Evolutionary conservation across 2,329 filamentous ascomycete genomes (phyloP).

Genomic region (Pseudocercospora eumusae): DNA sequence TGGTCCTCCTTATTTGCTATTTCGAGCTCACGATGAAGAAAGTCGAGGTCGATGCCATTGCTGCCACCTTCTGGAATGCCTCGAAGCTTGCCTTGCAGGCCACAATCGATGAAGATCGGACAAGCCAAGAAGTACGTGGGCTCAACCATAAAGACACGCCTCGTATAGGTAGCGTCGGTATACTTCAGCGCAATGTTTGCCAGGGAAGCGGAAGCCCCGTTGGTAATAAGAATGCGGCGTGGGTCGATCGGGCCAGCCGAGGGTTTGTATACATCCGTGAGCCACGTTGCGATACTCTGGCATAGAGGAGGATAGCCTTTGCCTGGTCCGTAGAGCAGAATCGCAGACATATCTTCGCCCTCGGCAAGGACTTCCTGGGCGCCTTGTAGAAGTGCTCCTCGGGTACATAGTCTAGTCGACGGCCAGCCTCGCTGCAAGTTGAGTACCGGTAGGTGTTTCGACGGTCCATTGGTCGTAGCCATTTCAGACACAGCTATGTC

Average conservation of each 20-base stretch:
- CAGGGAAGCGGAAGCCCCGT: slow-evolving; percentile 80
- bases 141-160: slow-evolving; percentile 74
- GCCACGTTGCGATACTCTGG: slow-evolving; percentile 16
- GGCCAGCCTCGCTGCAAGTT: slow-evolving; percentile 21
- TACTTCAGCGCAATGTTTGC: slow-evolving; percentile 76
- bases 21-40: slow-evolving; percentile 54
- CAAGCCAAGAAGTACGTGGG: slow-evolving; percentile 82
- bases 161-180: slow-evolving; percentile 74
- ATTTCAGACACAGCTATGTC: neutral
- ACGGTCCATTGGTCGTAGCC: neutral
- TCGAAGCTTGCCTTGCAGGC: slow-evolving; percentile 66
- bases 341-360: slow-evolving; percentile 16
- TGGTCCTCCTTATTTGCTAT: slow-evolving; percentile 47
- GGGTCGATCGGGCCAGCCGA: slow-evolving; percentile 13
- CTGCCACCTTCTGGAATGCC: slow-evolving; percentile 71
- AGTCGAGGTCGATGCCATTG: slow-evolving; percentile 70
- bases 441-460: slow-evolving; percentile 7
- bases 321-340: slow-evolving; percentile 19
- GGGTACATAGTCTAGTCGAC: slow-evolving; percentile 13
- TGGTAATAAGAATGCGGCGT: slow-evolving; percentile 71
- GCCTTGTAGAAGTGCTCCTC: slow-evolving; percentile 17
- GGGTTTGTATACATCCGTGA: slow-evolving; percentile 13
- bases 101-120: slow-evolving; percentile 77
- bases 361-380: slow-evolving; percentile 14
- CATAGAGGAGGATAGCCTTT: slow-evolving; percentile 18